Evolutionary conservation across 2,329 filamentous ascomycete species (phyloP).

Genomic region (Aspergillus caelatus): DNA sequence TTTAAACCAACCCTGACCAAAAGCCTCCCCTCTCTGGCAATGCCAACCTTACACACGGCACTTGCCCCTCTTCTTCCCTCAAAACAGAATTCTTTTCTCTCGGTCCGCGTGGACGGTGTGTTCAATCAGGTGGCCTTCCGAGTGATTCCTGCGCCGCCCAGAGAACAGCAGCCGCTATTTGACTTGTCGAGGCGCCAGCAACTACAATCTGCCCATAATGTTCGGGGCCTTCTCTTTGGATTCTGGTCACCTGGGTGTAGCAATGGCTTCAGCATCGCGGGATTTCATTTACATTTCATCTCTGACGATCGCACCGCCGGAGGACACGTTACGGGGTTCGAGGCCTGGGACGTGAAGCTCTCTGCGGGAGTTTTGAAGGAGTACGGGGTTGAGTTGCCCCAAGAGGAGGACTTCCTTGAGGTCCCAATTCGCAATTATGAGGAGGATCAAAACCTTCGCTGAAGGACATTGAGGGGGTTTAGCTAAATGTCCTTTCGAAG

Average conservation of each 20-base stretch:
- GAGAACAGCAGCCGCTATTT: slow-evolving; percentile 3
- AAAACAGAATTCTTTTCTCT: slow-evolving; percentile 14
- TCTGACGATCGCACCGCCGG: slow-evolving; percentile 38
- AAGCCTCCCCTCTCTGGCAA: not conserved
- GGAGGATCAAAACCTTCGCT: not conserved
- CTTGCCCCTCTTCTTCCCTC: slow-evolving; percentile 13
- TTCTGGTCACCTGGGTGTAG: slow-evolving; percentile 45
- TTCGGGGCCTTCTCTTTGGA: slow-evolving; percentile 46
- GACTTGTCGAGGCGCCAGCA: slow-evolving; percentile 29
- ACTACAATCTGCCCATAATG: slow-evolving; percentile 35
- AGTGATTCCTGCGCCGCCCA: slow-evolving; percentile 7
- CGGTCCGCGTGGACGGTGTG: slow-evolving; percentile 5
- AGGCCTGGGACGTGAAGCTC: slow-evolving; percentile 35
- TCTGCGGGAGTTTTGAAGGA: slow-evolving; percentile 41
- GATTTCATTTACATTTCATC: slow-evolving; percentile 49
- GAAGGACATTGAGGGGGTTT: not conserved
- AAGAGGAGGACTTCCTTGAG: slow-evolving; percentile 42
- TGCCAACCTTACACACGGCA: slow-evolving; percentile 1
- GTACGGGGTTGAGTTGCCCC: slow-evolving; percentile 45
- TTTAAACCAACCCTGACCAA: slow-evolving; percentile 31
- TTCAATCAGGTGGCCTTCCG: slow-evolving; percentile 11
- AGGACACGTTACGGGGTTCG: slow-evolving; percentile 35
- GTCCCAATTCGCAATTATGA: slow-evolving; percentile 33
- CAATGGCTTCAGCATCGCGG: slow-evolving; percentile 46
- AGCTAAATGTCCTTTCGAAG: not conserved